A percentile compares a stretch with the other conserved stretches of the same genome.
These are phyloP conservation scores for Sporothrix brasiliensis DNA, from an alignment of 2,329 filamentous ascomycete genomes.

Conservation along the genomic window DNA sequence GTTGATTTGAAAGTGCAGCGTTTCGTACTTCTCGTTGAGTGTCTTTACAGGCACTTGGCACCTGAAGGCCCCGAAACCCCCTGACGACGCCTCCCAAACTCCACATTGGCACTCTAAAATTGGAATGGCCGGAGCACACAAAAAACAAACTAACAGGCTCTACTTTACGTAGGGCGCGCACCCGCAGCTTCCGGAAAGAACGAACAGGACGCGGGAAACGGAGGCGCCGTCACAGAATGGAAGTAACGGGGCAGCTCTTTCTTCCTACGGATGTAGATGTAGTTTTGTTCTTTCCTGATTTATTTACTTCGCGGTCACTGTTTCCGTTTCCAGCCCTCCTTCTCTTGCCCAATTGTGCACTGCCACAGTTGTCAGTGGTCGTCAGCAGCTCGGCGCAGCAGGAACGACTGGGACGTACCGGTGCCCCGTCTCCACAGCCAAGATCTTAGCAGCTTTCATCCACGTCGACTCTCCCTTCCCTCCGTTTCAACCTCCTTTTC, in stretches of 20 bases:
- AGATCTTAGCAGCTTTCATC: not conserved
- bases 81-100: not conserved
- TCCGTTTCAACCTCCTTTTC: conserved; percentile 3
- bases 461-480: not conserved
- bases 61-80: not conserved
- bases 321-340: not conserved
- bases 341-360: not conserved
- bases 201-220: not conserved
- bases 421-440: not conserved
- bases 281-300: not conserved
- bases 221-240: conserved; percentile 2
- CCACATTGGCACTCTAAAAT: conserved; percentile 16
- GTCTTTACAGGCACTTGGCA: not conserved
- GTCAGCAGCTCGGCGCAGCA: conserved; percentile 17
- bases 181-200: conserved; percentile 10
- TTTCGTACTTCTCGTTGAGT: too few relatives aligned
- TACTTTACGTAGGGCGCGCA: conserved; percentile 6
- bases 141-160: not conserved
- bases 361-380: not conserved
- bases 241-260: not conserved
- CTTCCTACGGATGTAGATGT: not conserved
- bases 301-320: not conserved
- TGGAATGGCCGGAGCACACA: not conserved
- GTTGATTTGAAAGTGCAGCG: too few relatives aligned
- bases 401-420: not conserved